Base-by-base conservation (phyloP, 1,284 basidiomycete species). In the Cystobasidiaceae sp. region DNA sequence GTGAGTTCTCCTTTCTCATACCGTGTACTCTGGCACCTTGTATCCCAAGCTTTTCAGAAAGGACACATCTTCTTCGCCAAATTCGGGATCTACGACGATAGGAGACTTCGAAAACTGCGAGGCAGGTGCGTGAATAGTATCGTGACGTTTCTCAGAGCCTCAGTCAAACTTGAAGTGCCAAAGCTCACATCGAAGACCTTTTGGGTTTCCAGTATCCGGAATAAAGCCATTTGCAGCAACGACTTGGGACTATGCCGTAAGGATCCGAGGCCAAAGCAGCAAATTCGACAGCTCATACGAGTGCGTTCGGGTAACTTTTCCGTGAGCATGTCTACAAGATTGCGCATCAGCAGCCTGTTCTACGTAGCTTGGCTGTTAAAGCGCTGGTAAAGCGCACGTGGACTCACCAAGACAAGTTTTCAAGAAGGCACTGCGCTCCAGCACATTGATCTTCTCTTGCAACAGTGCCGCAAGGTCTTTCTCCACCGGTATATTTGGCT, bases 111-210 rank as follows among this genome's bases (percentile, higher is more conserved):
- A n/a, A n/a, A n/a, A n/a, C n/a, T 43, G 64, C 15, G 28, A 68
- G 59, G 67, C 68, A 11, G 71, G 69, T 23, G 70, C 67, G 32
- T 71, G 71, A 55, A 68, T 41, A 25, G 68, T 69, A 54, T 13
- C 8, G 19, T 41, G 9, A 5, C n/a, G 7, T 39, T 19, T 6
- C 8, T 15, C 19, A 5, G 7, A 32, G 7, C 23, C 8, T 2
- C 1, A 5, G 23, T 19, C 3, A 72, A 34, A 9, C 11, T n/a
- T 9, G 9, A n/a, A 39, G 37, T 9, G n/a, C 37, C 19, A 11
- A 5, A 13, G 33, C 61, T 45, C 19, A 64, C 61, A 23, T 54
- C 33, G 32, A 56, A 27, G 7, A 56, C 15, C 11, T 44, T 32
- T 7, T 15, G 23, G 11, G 39, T 23, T 8, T 46, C 27, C 2